Evolutionary conservation across 805 yeast species (phyloP).

Genomic region (Pichia gijzeniarum): DNA sequence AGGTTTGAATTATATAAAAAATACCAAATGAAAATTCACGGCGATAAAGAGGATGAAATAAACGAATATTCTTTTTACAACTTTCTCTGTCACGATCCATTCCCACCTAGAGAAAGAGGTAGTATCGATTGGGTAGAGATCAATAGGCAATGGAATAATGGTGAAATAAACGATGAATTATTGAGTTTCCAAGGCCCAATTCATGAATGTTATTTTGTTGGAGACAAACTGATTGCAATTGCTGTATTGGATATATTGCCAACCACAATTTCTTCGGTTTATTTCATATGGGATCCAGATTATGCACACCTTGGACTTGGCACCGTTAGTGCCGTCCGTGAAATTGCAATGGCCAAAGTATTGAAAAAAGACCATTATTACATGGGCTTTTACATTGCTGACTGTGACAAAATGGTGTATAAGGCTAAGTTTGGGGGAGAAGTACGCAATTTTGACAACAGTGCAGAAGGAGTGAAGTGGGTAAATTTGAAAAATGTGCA

Average conservation of each 20-base stretch:
- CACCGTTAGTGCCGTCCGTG: conserved; percentile 68
- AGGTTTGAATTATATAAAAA: conserved; percentile 57
- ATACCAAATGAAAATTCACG: conserved; percentile 68
- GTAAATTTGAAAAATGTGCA: conserved; percentile 14
- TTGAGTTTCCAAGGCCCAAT: conserved; percentile 46
- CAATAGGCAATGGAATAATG: conserved; percentile 34
- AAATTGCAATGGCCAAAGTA: conserved; percentile 47
- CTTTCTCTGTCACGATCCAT: conserved; percentile 69
- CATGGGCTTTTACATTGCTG: conserved; percentile 74
- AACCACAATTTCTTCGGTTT: conserved; percentile 70
- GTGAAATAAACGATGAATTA: conserved; percentile 10
- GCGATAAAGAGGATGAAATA: conserved; percentile 47
- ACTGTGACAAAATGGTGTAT: conserved; percentile 77
- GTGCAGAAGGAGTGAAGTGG: conserved; percentile 8
- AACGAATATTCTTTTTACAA: conserved; percentile 44
- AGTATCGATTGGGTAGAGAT: conserved; percentile 35
- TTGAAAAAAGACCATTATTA: conserved; percentile 54
- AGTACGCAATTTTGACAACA: conserved; percentile 42
- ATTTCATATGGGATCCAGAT: conserved; percentile 85
- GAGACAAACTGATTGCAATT: conserved; percentile 60
- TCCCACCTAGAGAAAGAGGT: conserved; percentile 25
- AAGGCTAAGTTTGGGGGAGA: conserved; percentile 77
- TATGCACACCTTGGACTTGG: conserved; percentile 67
- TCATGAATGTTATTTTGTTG: conserved; percentile 62
- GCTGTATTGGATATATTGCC: conserved; percentile 77